These are phyloP conservation scores for Thielaviopsis populi DNA, from an alignment of 2,329 filamentous ascomycete genomes.

Conservation along the genomic window DNA sequence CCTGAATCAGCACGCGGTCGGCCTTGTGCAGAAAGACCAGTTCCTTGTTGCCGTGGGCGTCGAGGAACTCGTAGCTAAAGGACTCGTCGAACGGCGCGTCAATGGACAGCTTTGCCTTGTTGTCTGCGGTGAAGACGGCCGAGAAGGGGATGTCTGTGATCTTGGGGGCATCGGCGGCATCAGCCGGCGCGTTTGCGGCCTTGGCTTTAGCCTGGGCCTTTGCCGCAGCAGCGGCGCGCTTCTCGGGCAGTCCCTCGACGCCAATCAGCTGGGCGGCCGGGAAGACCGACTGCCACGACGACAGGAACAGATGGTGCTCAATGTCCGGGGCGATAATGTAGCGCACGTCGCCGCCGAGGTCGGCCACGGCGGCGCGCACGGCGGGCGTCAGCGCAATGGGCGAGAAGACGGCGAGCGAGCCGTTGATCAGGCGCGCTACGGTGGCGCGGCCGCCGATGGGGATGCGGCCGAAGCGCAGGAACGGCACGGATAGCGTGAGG, in stretches of 20 bases:
- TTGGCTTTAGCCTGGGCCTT: slow-evolving; percentile 29
- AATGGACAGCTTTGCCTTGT: slow-evolving; percentile 39
- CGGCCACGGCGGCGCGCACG: slow-evolving; percentile 47
- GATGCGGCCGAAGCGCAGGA: slow-evolving; percentile 62
- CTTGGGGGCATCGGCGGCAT: slow-evolving; percentile 18
- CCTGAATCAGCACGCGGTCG: slow-evolving; percentile 65
- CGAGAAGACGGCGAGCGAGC: slow-evolving; percentile 76
- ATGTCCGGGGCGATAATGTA: slow-evolving; percentile 82
- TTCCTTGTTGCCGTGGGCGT: slow-evolving; percentile 69
- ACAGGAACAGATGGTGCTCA: slow-evolving; percentile 90
- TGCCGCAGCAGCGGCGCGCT: slow-evolving; percentile 47
- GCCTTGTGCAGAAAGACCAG: slow-evolving; percentile 76
- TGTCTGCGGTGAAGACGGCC: slow-evolving; percentile 49
- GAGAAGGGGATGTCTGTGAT: slow-evolving; percentile 43
- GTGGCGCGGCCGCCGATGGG: slow-evolving; percentile 81
- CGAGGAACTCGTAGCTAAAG: slow-evolving; percentile 74
- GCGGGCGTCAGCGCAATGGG: slow-evolving; percentile 72
- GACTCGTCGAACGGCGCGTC: slow-evolving; percentile 70
- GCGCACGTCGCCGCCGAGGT: slow-evolving; percentile 52
- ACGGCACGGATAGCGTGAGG: slow-evolving; percentile 68
- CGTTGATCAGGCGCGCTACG: slow-evolving; percentile 64
- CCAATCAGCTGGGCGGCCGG: slow-evolving; percentile 68
- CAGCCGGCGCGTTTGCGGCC: slow-evolving; percentile 22
- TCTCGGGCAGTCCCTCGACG: slow-evolving; percentile 68
- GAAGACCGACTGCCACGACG: slow-evolving; percentile 66